Conservation (phyloP, 2,329 filamentous ascomycete genomes). For the Cordyceps cicadae region DNA sequence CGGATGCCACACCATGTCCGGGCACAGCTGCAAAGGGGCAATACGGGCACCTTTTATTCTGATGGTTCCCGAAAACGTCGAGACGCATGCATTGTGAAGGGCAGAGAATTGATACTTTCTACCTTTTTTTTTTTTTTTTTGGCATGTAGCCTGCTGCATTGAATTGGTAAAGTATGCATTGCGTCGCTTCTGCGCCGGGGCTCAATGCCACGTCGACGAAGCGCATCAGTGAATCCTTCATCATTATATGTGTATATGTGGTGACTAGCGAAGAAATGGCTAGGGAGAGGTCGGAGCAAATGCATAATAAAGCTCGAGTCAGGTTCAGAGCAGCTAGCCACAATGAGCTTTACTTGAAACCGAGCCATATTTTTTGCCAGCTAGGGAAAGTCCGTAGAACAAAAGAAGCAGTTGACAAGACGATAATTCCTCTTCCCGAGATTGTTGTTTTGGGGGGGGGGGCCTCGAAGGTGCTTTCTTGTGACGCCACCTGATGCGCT, state of each 20-base stretch:
- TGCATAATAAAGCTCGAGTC: background rate
- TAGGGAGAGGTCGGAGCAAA: background rate
- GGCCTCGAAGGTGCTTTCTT: background rate
- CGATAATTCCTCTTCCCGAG: background rate
- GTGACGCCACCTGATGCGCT: conserved; percentile 9
- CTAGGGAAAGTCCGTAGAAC: background rate
- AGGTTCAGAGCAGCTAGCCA: background rate
- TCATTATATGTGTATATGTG: too few relatives aligned
- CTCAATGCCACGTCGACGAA: background rate
- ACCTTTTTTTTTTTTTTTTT: too few relatives aligned
- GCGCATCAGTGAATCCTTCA: too few relatives aligned
- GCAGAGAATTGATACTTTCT: background rate
- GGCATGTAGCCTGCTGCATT: background rate
- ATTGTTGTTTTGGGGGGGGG: background rate
- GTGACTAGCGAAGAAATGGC: too few relatives aligned
- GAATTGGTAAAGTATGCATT: background rate
- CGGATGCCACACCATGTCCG: background rate
- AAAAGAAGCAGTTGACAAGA: background rate
- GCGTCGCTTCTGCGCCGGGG: background rate
- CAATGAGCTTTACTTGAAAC: background rate
- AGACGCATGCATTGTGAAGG: background rate
- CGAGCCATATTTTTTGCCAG: background rate
- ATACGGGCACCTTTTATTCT: background rate
- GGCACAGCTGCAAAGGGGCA: background rate
- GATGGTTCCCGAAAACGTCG: background rate